A percentile compares a stretch with the other conserved stretches of the same genome.
Conservation (phyloP, 139 green algal species). For the Closterium sp. region DNA sequence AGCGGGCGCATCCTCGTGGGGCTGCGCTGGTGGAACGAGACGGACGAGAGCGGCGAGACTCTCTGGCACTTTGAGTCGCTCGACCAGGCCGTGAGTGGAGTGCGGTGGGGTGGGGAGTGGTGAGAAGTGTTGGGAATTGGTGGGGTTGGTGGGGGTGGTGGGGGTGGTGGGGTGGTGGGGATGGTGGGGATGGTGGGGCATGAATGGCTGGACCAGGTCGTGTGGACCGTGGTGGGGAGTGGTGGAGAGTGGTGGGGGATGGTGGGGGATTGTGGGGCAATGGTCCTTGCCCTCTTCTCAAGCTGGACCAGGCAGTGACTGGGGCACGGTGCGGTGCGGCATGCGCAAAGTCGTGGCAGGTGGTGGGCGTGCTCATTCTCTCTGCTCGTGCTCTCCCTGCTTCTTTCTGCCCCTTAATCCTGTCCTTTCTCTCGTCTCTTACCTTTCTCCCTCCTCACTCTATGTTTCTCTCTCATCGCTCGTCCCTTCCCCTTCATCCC, state of each 20-base stretch:
- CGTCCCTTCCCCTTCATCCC: too few species aligned
- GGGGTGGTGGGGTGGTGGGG: background rate
- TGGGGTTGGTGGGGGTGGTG: background rate
- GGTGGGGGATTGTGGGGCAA: background rate
- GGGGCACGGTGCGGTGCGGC: too few species aligned
- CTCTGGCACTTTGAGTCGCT: conserved; percentile 89
- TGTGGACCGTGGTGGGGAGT: background rate
- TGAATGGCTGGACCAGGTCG: background rate
- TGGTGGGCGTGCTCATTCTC: too few species aligned
- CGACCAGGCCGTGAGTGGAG: conserved; percentile 18
- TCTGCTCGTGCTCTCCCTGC: too few species aligned
- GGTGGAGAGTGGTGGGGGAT: background rate
- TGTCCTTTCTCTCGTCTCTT: too few species aligned
- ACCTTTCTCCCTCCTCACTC: too few species aligned
- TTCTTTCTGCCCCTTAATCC: too few species aligned
- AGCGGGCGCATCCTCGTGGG: conserved; percentile 88
- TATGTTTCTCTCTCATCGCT: too few species aligned
- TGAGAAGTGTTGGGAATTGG: too few species aligned
- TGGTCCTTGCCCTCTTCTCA: background rate
- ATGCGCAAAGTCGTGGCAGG: too few species aligned
- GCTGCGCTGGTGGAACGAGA: conserved; percentile 96
- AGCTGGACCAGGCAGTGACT: too few species aligned
- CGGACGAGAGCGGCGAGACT: conserved; percentile 81
- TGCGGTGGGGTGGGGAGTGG: background rate
- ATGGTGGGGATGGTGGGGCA: background rate